These are phyloP conservation scores for Cutaneotrichosporon cyanovorans DNA, from an alignment of 1,284 basidiomycete genomes.

Conservation along the genomic window DNA sequence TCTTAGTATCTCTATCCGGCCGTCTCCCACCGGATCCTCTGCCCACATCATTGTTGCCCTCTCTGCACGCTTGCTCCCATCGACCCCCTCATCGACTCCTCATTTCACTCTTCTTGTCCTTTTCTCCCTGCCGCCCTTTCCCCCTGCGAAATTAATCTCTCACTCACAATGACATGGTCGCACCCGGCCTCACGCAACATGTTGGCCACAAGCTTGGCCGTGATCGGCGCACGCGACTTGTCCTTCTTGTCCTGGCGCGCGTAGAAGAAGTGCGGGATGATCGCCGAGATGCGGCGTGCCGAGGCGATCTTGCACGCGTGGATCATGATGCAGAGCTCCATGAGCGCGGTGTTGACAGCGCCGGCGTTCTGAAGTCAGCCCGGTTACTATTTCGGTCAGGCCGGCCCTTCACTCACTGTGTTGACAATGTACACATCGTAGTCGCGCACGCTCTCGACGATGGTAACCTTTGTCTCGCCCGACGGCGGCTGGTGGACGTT, in stretches of 20 bases:
- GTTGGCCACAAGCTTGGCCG: conserved; percentile 96
- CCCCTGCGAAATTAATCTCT: no score
- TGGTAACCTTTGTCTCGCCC: conserved; percentile 85
- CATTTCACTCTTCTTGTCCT: no score
- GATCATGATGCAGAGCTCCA: conserved; percentile 99
- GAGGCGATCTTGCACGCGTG: conserved; percentile 98
- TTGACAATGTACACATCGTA: conserved; percentile 99
- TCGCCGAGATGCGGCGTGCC: conserved; percentile 91
- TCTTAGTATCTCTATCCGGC: no score
- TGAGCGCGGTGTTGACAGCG: conserved; percentile 73
- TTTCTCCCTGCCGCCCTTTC: no score
- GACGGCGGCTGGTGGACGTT: conserved; percentile 82
- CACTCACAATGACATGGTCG: conserved; percentile 93
- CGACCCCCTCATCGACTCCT: no score
- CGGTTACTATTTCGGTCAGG: no score
- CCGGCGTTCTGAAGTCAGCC: conserved; percentile 34
- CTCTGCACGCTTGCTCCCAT: no score
- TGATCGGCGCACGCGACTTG: conserved; percentile 97
- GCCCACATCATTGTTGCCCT: no score
- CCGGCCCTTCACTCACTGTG: conserved; percentile 59
- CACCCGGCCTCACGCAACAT: conserved; percentile 97
- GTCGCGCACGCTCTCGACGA: conserved; percentile 92
- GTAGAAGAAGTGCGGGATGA: conserved; percentile 91
- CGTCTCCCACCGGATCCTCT: no score
- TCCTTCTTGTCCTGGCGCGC: conserved; percentile 99